Conservation (phyloP, 345 rosid species). For the Eucalyptus curtisii region DNA sequence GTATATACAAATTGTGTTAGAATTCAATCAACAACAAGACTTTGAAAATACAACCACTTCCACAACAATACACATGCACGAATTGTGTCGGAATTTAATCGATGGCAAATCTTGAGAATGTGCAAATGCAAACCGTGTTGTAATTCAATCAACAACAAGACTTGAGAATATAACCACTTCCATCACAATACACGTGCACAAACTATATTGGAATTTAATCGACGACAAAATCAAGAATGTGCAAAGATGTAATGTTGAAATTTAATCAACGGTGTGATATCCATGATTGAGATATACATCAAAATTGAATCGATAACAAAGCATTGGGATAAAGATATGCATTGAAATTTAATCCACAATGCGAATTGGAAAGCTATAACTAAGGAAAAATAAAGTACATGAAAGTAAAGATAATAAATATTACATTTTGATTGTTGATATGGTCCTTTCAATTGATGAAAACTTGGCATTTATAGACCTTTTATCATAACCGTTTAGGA, state of each 20-base stretch:
- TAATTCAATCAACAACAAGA: too few species aligned
- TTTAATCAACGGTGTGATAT: fast-evolving
- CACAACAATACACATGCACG: fast-evolving
- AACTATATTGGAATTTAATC: fast-evolving
- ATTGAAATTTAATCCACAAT: fast-evolving
- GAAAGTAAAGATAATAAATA: fast-evolving
- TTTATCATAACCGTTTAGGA: fast-evolving
- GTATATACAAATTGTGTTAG: too few species aligned
- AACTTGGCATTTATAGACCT: too few species aligned
- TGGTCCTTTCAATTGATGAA: fast-evolving
- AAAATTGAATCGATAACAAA: fast-evolving
- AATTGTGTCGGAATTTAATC: too few species aligned
- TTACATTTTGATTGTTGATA: fast-evolving
- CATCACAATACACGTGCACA: fast-evolving
- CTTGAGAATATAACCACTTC: too few species aligned
- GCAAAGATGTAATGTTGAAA: fast-evolving
- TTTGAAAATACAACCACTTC: too few species aligned
- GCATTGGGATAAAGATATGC: fast-evolving
- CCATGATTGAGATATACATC: fast-evolving
- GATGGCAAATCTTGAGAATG: fast-evolving
- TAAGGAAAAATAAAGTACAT: too few species aligned
- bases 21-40: too few species aligned
- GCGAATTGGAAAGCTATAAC: fast-evolving
- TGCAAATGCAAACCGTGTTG: fast-evolving
- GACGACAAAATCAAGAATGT: fast-evolving